phyloP scores from a whole-genome alignment of 2,329 filamentous ascomycete genomes.

The Emergomyces orientalis region DNA sequence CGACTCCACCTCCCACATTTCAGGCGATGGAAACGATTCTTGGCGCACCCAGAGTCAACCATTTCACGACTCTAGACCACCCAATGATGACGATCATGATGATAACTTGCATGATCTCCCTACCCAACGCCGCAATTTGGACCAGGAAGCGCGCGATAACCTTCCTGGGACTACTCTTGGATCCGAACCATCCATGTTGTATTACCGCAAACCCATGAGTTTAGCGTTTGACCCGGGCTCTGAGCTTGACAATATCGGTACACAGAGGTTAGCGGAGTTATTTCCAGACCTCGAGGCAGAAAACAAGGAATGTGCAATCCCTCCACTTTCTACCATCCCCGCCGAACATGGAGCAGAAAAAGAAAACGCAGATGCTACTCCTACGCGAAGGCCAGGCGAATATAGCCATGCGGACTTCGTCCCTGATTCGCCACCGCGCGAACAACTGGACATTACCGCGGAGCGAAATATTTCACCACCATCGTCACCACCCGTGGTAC shows the following conservation, averaged over 20 bases:
- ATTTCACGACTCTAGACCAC: not conserved
- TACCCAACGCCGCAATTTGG: not conserved
- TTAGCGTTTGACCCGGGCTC: slow-evolving; percentile 12
- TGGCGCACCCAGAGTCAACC: not conserved
- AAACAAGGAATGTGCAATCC: slow-evolving; percentile 2
- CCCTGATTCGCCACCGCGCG: slow-evolving; percentile 29
- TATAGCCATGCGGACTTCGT: slow-evolving; percentile 25
- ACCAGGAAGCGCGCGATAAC: not conserved
- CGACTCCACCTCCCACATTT: slow-evolving; percentile 16
- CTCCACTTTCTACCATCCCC: slow-evolving; percentile 2
- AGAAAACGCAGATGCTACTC: not conserved
- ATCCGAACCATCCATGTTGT: slow-evolving; percentile 18
- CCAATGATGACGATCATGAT: not conserved
- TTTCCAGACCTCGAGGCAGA: slow-evolving; percentile 22
- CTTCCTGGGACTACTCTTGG: not conserved
- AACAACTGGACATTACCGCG: slow-evolving; percentile 6
- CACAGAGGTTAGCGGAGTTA: slow-evolving; percentile 30
- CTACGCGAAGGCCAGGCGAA: slow-evolving; percentile 19
- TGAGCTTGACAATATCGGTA: slow-evolving; percentile 23
- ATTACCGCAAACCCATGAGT: slow-evolving; percentile 28
- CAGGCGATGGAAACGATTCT: slow-evolving; percentile 4
- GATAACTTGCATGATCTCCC: not conserved
- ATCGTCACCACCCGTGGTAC: slow-evolving; percentile 24
- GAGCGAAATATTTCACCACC: slow-evolving; percentile 16
- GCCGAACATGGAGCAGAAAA: not conserved